Evolutionary conservation across 2,329 filamentous ascomycete genomes (phyloP).

Genomic region (Pseudogymnoascus sp.): DNA sequence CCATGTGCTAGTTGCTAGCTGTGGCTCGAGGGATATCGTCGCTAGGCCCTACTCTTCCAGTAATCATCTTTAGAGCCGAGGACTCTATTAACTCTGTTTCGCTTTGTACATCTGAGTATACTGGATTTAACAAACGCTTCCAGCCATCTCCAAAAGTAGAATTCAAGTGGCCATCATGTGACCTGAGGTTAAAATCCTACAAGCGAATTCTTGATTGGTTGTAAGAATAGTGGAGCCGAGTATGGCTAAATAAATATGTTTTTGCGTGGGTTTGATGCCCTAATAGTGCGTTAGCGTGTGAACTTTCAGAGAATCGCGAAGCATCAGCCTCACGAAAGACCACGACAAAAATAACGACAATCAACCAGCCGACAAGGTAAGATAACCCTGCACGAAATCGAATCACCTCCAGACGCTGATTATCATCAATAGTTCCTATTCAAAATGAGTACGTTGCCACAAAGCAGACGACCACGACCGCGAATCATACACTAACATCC

Average conservation of each 20-base stretch:
- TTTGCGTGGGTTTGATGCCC: conserved; percentile 10
- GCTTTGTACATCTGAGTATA: not conserved
- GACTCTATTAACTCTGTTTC: not conserved
- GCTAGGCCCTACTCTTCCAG: not conserved
- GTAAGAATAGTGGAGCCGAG: not conserved
- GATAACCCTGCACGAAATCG: conserved; percentile 4
- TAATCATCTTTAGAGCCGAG: not conserved
- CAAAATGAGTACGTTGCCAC: conserved; percentile 28
- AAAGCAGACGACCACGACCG: conserved; percentile 1
- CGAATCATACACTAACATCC: conserved; percentile 18
- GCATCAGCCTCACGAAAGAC: conserved; percentile 11
- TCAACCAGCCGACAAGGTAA: conserved; percentile 19
- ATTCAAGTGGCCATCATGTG: not conserved
- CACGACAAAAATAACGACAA: conserved; percentile 19
- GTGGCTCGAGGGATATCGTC: not conserved
- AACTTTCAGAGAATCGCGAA: conserved; percentile 11
- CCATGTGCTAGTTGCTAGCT: not conserved
- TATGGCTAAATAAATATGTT: conserved; percentile 4
- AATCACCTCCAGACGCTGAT: conserved; percentile 13
- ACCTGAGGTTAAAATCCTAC: not conserved
- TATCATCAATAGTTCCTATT: conserved; percentile 18
- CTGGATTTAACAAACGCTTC: not conserved
- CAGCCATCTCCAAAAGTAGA: not conserved
- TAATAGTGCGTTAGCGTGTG: conserved; percentile 10
- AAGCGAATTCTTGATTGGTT: not conserved